Evolutionary conservation across 495 filamentous ascomycete species (phyloP).

Genomic region (Aspergillus wentii): DNA sequence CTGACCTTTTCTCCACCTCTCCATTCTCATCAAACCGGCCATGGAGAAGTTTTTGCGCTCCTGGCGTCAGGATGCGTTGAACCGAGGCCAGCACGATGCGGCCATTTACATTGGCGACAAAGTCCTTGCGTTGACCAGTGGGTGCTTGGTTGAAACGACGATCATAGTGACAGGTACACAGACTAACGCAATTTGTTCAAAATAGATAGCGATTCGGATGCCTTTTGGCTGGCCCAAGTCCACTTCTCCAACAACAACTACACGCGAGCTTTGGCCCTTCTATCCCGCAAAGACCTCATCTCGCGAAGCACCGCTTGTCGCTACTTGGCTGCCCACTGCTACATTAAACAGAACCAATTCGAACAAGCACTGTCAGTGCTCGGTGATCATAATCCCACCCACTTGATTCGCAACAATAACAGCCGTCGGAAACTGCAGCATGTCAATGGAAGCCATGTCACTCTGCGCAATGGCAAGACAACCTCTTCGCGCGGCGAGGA

Average conservation of each 20-base stretch:
- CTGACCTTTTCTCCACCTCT: background rate
- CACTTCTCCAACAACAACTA: constrained; percentile 94
- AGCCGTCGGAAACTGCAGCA: constrained; percentile 57
- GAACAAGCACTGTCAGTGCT: constrained; percentile 84
- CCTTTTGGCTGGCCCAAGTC: constrained; percentile 89
- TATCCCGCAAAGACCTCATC: constrained; percentile 81
- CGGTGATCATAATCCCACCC: constrained; percentile 85
- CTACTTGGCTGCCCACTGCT: constrained; percentile 89
- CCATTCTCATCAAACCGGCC: constrained; percentile 5
- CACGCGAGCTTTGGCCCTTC: constrained; percentile 77
- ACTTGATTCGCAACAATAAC: constrained; percentile 68
- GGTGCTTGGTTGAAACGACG: constrained; percentile 13
- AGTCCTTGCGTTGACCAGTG: constrained; percentile 88
- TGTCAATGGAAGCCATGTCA: constrained; percentile 45
- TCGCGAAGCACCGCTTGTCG: constrained; percentile 76
- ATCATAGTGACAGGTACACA: background rate
- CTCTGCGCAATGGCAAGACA: constrained; percentile 40
- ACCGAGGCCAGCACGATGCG: constrained; percentile 91
- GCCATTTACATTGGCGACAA: constrained; percentile 98
- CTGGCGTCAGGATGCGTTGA: constrained; percentile 89
- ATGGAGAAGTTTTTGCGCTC: constrained; percentile 91
- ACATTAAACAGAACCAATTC: constrained; percentile 83
- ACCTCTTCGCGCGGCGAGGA: constrained; percentile 49
- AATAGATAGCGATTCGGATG: constrained; percentile 81
- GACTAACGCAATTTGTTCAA: constrained; percentile 18